phyloP scores from a whole-genome alignment of 805 yeast species.

The Candida dendrica region DNA sequence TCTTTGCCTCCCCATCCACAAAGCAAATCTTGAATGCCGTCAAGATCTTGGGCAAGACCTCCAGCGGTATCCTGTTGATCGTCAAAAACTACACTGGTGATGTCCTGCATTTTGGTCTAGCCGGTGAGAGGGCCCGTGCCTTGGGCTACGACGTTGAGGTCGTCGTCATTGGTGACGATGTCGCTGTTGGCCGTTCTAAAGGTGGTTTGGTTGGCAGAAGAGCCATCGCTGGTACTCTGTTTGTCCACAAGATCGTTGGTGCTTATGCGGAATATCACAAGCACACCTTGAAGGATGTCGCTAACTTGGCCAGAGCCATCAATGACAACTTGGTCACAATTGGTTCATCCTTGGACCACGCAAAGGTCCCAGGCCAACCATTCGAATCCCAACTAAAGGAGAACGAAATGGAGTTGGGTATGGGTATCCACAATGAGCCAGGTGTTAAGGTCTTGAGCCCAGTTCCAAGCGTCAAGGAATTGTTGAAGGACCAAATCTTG shows the following conservation, averaged over 20 bases:
- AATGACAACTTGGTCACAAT: conserved; percentile 71
- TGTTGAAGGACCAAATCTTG: conserved; percentile 51
- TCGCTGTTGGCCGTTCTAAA: conserved; percentile 85
- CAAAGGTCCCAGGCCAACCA: conserved; percentile 80
- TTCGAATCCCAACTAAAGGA: conserved; percentile 44
- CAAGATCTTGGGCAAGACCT: conserved; percentile 32
- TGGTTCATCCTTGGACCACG: conserved; percentile 85
- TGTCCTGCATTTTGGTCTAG: conserved; percentile 85
- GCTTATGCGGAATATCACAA: conserved; percentile 47
- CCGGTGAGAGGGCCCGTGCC: conserved; percentile 80
- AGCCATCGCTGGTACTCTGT: conserved; percentile 86
- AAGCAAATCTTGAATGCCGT: conserved; percentile 73
- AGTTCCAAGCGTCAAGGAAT: conserved; percentile 62
- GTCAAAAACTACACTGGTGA: conserved; percentile 96
- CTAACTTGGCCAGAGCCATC: conserved; percentile 50
- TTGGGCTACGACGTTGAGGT: conserved; percentile 67
- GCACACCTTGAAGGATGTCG: conserved; percentile 44
- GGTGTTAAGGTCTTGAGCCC: conserved; percentile 52
- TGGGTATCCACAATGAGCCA: conserved; percentile 95
- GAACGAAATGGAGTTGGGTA: conserved; percentile 79
- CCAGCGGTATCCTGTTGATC: conserved; percentile 65
- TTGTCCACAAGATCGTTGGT: conserved; percentile 82
- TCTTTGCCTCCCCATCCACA: conserved; percentile 95
- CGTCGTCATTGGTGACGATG: conserved; percentile 83
- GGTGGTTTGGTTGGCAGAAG: conserved; percentile 92